These are phyloP conservation scores for Medicago ruthenica DNA, from an alignment of 306 rosid species.

Conservation along the genomic window DNA sequence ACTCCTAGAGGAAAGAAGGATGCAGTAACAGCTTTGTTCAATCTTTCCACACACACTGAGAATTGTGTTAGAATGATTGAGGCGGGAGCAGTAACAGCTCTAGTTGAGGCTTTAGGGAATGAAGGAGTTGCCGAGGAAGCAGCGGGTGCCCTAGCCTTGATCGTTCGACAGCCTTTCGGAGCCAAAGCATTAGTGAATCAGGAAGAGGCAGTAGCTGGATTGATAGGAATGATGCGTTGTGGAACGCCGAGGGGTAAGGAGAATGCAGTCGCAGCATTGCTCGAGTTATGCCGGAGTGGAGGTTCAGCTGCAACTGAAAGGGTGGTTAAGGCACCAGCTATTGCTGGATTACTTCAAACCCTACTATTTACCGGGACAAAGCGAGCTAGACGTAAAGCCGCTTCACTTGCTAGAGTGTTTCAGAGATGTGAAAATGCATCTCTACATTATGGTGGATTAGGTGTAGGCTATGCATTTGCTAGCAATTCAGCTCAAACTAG, in stretches of 20 bases:
- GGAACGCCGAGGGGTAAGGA: slow-evolving; percentile 94
- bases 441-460: slow-evolving; percentile 80
- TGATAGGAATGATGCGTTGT: slow-evolving; percentile 85
- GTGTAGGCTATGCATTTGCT: slow-evolving; percentile 76
- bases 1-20: slow-evolving; percentile 92
- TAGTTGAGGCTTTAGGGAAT: slow-evolving; percentile 71
- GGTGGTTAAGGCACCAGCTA: slow-evolving; percentile 82
- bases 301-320: slow-evolving; percentile 79
- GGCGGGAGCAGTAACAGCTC: slow-evolving; percentile 79
- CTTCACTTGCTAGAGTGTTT: slow-evolving; percentile 91
- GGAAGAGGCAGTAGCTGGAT: slow-evolving; percentile 74
- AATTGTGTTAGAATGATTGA: slow-evolving; percentile 78
- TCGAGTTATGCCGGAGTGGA: slow-evolving; percentile 91
- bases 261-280: slow-evolving; percentile 95
- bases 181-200: slow-evolving; percentile 75
- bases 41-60: slow-evolving; percentile 83
- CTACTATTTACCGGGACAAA: slow-evolving; percentile 88
- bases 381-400: slow-evolving; percentile 95
- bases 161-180: slow-evolving; percentile 77
- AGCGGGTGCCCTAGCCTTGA: slow-evolving; percentile 85
- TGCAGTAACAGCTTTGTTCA: slow-evolving; percentile 90
- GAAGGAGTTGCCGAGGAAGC: slow-evolving; percentile 96
- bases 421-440: slow-evolving; percentile 74
- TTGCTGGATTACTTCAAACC: slow-evolving; percentile 85
- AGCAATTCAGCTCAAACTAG: slow-evolving; percentile 72